Percentiles rank a stretch among this genome's conserved stretches.
These are phyloP conservation scores for Jackrogersella multiformis DNA, from an alignment of 495 filamentous ascomycete species.

Conservation along the genomic window DNA sequence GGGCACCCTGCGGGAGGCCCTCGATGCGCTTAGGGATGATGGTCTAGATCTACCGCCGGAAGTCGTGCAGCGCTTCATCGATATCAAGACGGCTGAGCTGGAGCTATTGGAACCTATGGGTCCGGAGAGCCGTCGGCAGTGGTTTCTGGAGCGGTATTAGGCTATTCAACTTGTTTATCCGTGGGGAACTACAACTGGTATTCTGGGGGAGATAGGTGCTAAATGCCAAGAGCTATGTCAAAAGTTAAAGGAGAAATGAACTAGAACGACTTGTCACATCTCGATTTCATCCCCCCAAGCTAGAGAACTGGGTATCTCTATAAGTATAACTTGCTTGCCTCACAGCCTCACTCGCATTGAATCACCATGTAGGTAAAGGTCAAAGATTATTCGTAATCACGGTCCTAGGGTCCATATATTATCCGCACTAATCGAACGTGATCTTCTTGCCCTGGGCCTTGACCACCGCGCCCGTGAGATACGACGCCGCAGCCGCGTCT, in stretches of 20 bases:
- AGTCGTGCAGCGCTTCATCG: conserved; percentile 67
- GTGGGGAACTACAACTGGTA: no score
- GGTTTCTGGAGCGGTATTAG: conserved; percentile 71
- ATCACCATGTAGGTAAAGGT: no score
- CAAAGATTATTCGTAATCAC: not conserved
- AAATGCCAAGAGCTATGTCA: no score
- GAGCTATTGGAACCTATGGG: conserved; percentile 56
- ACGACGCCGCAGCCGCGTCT: conserved; percentile 54
- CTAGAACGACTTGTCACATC: no score
- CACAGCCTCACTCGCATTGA: not conserved
- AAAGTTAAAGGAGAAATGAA: no score
- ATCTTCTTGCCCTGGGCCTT: conserved; percentile 83
- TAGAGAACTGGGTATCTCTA: no score
- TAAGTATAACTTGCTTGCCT: no score
- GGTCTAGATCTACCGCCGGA: conserved; percentile 59
- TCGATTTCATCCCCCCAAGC: no score
- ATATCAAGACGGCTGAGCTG: conserved; percentile 67
- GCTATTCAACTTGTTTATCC: no score
- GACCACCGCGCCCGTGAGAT: conserved; percentile 78
- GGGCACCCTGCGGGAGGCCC: conserved; percentile 59
- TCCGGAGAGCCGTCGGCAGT: conserved; percentile 57
- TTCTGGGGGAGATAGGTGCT: no score
- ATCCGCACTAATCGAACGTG: conserved; percentile 70
- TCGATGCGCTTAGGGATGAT: conserved; percentile 60
- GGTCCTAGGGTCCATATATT: not conserved